Evolutionary conservation across 257 asterid genomes (phyloP), one percentile per base, ranked within the genome.

Genomic region (Osmanthus fragrans): DNA sequence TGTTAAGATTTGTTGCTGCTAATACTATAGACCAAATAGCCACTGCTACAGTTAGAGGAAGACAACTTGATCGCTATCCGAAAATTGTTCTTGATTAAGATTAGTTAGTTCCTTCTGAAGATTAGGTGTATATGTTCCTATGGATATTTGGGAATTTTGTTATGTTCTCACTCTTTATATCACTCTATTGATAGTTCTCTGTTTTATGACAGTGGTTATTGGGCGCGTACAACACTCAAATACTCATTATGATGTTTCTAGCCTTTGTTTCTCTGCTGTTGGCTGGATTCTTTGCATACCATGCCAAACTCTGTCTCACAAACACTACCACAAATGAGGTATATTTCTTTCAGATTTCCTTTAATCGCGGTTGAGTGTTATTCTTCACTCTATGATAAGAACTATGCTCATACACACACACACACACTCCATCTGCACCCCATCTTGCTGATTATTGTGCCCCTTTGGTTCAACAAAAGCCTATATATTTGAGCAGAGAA

Each of bases 271-370:
- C 97, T 77, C 76, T 95, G 85, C 81, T 95, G 80, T 74, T 95
- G 51, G 89, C 89, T 79, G 97, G 98, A 72, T 95, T 95, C 97
- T 89, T 92, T 84, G 83, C 73, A 9, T 93, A 95, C 90, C 99
- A 95, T 86, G 89, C 92, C 71, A 95, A 90, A 87, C 93, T 93
- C 45, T 92, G 97, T 82, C 79, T 93, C 81, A 30, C 32, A 30
- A 30, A 30, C 32, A 30, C 32, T 30, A 30, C 32, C 32, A 30
- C 32, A 30, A 30, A 1, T 30, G 32, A 30, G 32, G 32, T 30
- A 30, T 30, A 30, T 30, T 30, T 30, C 32, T 30, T 30, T 30
- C 32, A 30, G 32, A 30, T 30, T 30, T 30, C 32, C 32, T 30
- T 30, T 30, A 30, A 30, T 30, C 3, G 32, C 32, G 3, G 12